Evolutionary conservation across 2,329 filamentous ascomycete genomes (phyloP).

Genomic region (Colletotrichum simmondsii): DNA sequence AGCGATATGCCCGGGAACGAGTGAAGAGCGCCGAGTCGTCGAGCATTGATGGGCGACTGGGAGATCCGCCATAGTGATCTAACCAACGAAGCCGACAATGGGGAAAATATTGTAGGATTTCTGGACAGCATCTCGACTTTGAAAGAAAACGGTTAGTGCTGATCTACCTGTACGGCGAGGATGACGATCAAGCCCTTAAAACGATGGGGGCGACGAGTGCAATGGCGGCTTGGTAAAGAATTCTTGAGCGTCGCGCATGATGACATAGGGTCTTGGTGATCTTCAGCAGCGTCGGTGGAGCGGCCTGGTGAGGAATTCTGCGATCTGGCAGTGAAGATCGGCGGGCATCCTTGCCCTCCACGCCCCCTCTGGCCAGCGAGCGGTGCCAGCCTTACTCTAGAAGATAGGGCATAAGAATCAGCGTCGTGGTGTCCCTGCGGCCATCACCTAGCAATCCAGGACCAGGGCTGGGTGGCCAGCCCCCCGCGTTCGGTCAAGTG

Average conservation of each 20-base stretch:
- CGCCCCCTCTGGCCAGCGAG: not conserved
- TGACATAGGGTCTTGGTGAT: conserved; percentile 14
- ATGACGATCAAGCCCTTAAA: not conserved
- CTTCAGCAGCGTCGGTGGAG: conserved; percentile 16
- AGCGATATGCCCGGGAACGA: not conserved
- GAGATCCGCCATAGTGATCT: not conserved
- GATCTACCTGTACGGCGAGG: not conserved
- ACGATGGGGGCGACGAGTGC: not conserved
- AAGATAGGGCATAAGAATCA: not conserved
- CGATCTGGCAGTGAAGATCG: conserved; percentile 23
- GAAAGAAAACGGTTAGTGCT: not conserved
- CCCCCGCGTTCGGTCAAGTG: conserved; percentile 26
- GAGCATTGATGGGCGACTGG: not conserved
- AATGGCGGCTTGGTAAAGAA: not conserved
- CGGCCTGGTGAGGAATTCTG: conserved; percentile 11
- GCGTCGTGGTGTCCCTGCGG: conserved; percentile 7
- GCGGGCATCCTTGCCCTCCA: conserved; percentile 12
- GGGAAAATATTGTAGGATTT: not conserved
- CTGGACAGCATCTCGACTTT: not conserved
- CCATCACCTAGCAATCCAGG: not conserved
- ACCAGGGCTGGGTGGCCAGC: conserved; percentile 6
- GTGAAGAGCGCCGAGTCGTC: not conserved
- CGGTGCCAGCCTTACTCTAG: not conserved
- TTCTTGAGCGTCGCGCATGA: not conserved
- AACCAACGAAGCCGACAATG: not conserved